A percentile compares a stretch with the other conserved stretches of the same genome.
phyloP scores from a whole-genome alignment of 805 yeast genomes.

The Saccharomycopsis sp. region DNA sequence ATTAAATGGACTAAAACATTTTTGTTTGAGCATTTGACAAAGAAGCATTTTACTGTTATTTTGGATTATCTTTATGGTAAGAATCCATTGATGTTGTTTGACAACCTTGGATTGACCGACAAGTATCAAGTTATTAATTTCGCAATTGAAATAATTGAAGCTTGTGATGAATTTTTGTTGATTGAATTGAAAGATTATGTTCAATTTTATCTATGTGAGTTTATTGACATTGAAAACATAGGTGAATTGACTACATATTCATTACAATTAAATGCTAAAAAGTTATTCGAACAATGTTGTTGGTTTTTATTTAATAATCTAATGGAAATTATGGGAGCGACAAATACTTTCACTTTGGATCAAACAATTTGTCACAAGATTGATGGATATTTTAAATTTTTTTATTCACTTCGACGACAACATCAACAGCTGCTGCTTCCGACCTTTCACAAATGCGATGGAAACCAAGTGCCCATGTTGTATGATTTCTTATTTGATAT shows the following conservation, averaged over 20 bases:
- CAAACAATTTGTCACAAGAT: conserved; percentile 26
- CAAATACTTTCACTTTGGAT: conserved; percentile 33
- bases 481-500: conserved; percentile 31
- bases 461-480: conserved; percentile 29
- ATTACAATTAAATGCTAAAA: conserved; percentile 39
- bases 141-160: conserved; percentile 50
- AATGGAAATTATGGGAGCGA: conserved; percentile 44
- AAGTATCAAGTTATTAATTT: conserved; percentile 40
- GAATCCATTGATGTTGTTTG: conserved; percentile 35
- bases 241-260: conserved; percentile 49
- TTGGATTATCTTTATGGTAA: conserved; percentile 54
- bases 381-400: conserved; percentile 33
- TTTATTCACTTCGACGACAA: conserved; percentile 25
- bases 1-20: conserved; percentile 29
- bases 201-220: conserved; percentile 52
- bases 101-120: conserved; percentile 26
- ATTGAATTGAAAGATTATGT: conserved; percentile 52
- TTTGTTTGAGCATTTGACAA: conserved; percentile 38
- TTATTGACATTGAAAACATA: conserved; percentile 54
- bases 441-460: conserved; percentile 32
- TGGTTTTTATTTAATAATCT: conserved; percentile 65
- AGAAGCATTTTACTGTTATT: conserved; percentile 40
- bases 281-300: conserved; percentile 52
- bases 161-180: conserved; percentile 57
- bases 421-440: conserved; percentile 16